Evolutionary conservation across 2,329 filamentous ascomycete species (phyloP).

Genomic region (Cercospora beticola): DNA sequence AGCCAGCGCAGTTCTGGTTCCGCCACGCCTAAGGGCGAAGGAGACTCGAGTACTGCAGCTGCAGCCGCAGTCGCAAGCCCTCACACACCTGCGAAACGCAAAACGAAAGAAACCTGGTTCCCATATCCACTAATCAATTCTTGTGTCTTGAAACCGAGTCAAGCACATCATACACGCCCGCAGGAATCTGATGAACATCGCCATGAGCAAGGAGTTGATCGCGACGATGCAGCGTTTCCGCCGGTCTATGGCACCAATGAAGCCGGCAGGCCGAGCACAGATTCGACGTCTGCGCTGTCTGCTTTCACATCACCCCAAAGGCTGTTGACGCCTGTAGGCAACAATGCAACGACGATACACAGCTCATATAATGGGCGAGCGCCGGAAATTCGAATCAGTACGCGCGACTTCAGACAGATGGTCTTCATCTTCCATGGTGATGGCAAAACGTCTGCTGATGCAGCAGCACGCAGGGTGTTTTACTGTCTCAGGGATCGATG

Average conservation of each 20-base stretch:
- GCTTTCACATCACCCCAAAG: conserved; percentile 30
- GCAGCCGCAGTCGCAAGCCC: background rate
- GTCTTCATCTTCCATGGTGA: conserved; percentile 75
- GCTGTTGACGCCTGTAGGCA: conserved; percentile 48
- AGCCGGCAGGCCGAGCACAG: conserved; percentile 32
- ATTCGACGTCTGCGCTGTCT: conserved; percentile 26
- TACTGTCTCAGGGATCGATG: conserved; percentile 80
- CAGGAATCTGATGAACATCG: conserved; percentile 11
- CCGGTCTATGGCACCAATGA: conserved; percentile 34
- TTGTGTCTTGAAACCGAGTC: conserved; percentile 69
- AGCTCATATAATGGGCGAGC: conserved; percentile 50
- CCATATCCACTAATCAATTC: conserved; percentile 88
- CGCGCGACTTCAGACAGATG: conserved; percentile 90
- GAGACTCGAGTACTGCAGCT: background rate
- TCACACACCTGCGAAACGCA: background rate
- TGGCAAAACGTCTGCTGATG: conserved; percentile 28
- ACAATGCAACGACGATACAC: conserved; percentile 43
- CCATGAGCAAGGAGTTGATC: conserved; percentile 19
- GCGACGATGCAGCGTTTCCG: conserved; percentile 30
- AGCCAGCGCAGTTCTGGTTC: background rate
- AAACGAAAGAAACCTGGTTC: conserved; percentile 66
- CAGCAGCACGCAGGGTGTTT: conserved; percentile 72
- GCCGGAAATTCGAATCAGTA: conserved; percentile 81
- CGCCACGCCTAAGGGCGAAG: background rate
- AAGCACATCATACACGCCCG: conserved; percentile 22